Evolutionary conservation across 2,329 filamentous ascomycete genomes (phyloP), one percentile per base, ranked within the genome.

Genomic region (Byssochlamys sp.): DNA sequence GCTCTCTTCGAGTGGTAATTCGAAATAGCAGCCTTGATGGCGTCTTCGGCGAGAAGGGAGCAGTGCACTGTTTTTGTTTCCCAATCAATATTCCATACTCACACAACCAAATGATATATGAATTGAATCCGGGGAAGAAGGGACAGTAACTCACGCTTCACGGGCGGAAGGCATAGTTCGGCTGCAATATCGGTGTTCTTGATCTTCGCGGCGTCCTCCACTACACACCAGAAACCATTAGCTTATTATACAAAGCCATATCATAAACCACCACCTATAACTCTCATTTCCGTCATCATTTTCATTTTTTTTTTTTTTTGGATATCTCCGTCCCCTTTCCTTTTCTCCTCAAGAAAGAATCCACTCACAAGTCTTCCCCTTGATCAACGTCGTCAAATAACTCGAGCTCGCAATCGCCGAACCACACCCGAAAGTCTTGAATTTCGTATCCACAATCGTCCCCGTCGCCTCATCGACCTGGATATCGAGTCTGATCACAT

Each of bases 151-250:
- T 45, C 39, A 45, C 39, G 76, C 79, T 95, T 95, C 54, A 95
- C 90, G 60, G 90, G 90, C 35, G 90, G 90, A 69, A 94, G 76
- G 71, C 90, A 94, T 57, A 96, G 80, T 78, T 99, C 95, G 80
- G 95, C 95, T 45, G 94, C 94, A 71, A 99, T 99, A 77, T 99
- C 91, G 2, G 92, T 96, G 77, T 99, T 99, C 79, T 90, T 88
- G 67, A 99, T 89, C 77, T 88, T 87, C 56, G 86, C 86, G 31
- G 95, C 94, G 73, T 99, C 90, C 67, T 99, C 94, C 64, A 99
- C 77, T 19, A 28, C 11, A 9, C 4, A 31, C 29, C 29, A 31
- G 12, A 14, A 33, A 19, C n/a, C 27, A 52, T 14, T 6, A 39
- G 53, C 55, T 14, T 33, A 33, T 55, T 60, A 50, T 55, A 55